These are phyloP conservation scores for Kodamaea sp. DNA, from an alignment of 1,139 yeast species.

Conservation along the genomic window DNA sequence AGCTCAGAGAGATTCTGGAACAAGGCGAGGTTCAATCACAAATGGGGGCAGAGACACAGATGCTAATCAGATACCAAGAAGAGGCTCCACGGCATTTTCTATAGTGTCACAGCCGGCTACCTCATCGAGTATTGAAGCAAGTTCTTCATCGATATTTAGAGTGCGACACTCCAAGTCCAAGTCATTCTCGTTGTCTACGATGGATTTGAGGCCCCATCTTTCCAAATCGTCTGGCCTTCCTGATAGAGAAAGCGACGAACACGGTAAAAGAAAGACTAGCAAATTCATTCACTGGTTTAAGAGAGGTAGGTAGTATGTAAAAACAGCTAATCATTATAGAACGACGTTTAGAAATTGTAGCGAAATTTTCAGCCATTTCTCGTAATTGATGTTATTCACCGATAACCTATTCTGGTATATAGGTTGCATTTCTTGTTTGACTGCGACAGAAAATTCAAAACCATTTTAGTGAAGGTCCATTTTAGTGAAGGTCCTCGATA, in stretches of 20 bases:
- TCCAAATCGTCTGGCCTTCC: slow-evolving; percentile 7
- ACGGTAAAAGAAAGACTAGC: slow-evolving; percentile 14
- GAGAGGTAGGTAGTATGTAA: too few species aligned
- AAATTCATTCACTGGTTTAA: slow-evolving; percentile 21
- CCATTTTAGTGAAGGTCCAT: too few species aligned
- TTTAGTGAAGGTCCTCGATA: too few species aligned
- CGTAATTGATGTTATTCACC: too few species aligned
- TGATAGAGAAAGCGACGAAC: slow-evolving; percentile 7
- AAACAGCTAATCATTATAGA: too few species aligned
- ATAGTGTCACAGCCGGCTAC: slow-evolving; percentile 12
- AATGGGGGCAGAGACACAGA: neutral
- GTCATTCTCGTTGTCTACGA: slow-evolving; percentile 18
- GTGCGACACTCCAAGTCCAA: slow-evolving; percentile 19
- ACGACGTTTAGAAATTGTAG: too few species aligned
- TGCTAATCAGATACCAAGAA: slow-evolving; percentile 6
- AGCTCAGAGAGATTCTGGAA: too few species aligned
- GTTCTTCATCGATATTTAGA: slow-evolving; percentile 2
- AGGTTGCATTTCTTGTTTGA: too few species aligned
- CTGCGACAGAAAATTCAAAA: too few species aligned
- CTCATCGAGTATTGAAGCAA: slow-evolving; percentile 1
- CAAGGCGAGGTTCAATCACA: too few species aligned
- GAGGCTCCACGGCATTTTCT: slow-evolving; percentile 14
- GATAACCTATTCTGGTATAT: too few species aligned
- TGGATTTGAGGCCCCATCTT: slow-evolving; percentile 16
- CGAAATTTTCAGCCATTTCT: too few species aligned